These are phyloP conservation scores for Angomonas desouzai DNA, from an alignment of 208 protist species.

Conservation along the genomic window DNA sequence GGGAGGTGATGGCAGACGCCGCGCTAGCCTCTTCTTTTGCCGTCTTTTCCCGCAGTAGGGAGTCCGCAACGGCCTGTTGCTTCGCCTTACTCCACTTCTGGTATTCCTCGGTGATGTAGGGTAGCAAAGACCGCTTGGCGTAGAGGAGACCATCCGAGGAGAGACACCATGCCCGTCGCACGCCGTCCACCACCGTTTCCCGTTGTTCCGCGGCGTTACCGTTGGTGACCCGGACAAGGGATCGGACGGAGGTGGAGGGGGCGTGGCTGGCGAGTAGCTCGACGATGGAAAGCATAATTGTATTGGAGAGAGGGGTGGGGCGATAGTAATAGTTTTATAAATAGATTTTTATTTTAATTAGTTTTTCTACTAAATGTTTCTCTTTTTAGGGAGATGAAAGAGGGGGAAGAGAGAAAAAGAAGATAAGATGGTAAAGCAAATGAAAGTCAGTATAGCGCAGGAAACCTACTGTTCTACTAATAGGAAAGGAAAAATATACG, in stretches of 20 bases:
- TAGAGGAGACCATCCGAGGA: background rate
- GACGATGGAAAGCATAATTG: constrained; percentile 4
- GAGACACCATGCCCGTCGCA: background rate
- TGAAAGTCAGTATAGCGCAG: no score
- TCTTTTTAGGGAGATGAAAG: no score
- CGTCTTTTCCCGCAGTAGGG: background rate
- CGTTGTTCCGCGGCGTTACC: constrained; percentile 1
- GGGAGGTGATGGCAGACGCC: background rate
- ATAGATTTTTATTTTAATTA: no score
- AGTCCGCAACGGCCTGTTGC: background rate
- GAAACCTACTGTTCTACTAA: background rate
- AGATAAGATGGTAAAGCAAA: no score
- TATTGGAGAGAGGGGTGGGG: no score
- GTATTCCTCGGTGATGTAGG: constrained; percentile 1
- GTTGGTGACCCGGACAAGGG: background rate
- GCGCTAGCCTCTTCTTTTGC: background rate
- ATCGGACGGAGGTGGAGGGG: background rate
- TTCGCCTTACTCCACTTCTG: background rate
- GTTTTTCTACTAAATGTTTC: no score
- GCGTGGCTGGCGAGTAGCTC: constrained; percentile 5
- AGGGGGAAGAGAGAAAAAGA: no score
- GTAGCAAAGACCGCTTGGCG: background rate
- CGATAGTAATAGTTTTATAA: no score
- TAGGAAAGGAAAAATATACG: background rate
- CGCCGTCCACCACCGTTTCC: background rate